Base-by-base conservation (phyloP, 2,329 filamentous ascomycete species). In the Hirsutella minnesotensis region DNA sequence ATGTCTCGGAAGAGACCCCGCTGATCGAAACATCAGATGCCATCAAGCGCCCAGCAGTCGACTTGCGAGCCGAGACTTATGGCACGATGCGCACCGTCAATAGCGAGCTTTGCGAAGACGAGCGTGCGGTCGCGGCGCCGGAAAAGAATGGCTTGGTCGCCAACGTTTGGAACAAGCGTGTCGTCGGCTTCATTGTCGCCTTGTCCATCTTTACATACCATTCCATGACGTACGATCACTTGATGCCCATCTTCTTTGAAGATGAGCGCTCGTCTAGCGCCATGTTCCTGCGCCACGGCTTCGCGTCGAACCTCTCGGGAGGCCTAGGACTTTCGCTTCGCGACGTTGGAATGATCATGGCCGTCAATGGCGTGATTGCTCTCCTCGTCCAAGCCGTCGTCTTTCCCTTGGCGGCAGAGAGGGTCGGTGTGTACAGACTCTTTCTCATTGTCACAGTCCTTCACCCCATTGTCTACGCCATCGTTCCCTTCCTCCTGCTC, bases 191-290 rank as follows among this genome's bases (percentile, higher is more conserved):
- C 42, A 79, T 92, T 33, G 56, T 87, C n/a, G 83, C 89, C 1
- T 67, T 95, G 39, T 86, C 83, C 37, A 86, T 95, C 49, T 95
- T 94, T 65, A 92, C 87, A 4, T 94, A 94, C 59, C 89, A 95
- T 63, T 87, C 83, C 31, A 95, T 95, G 88, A 88, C 84, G 0
- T 95, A 86, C 62, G 90, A 95, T 56, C 86, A 94, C 58, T 73
- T 95, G 1, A 71, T 95, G 42, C 89, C 89, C 8, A 95, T 95
- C 46, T 95, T 95, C 64, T 78, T 95, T 41, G 88, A 95, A 59
- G 88, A 95, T 53, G 72, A 79, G 34, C 73, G 75, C 24, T 65
- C 63, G 47, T 57, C 62, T 9, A 30, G 21, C 21, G 56, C 66
- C 38, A 60, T 66, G 5, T 49, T 63, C 20, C 47, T 60, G 35